These are phyloP conservation scores for Hypoxylon cercidicola DNA, from an alignment of 495 filamentous ascomycete species.

Conservation along the genomic window DNA sequence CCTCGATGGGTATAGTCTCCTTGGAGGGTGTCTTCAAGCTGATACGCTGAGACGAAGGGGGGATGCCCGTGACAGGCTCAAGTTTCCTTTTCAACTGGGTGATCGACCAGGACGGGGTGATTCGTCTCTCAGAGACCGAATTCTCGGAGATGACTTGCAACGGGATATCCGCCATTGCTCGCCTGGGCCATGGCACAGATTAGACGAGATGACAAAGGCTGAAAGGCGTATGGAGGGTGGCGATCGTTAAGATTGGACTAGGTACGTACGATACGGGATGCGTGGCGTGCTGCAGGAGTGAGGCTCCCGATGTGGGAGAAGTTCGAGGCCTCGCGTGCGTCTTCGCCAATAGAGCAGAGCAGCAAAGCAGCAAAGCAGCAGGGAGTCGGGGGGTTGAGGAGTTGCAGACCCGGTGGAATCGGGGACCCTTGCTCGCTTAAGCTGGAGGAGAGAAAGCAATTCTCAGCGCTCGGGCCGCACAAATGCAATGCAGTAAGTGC, in stretches of 20 bases:
- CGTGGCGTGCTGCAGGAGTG: conserved; percentile 15
- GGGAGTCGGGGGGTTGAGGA: no score
- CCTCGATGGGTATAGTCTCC: conserved; percentile 66
- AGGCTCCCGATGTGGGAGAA: conserved; percentile 30
- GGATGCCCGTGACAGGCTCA: conserved; percentile 92
- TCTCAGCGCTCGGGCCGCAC: conserved; percentile 33
- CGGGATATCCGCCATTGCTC: conserved; percentile 80
- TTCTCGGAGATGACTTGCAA: conserved; percentile 84
- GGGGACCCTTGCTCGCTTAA: conserved; percentile 6
- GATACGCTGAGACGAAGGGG: conserved; percentile 80
- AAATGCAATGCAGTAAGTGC: conserved; percentile 15
- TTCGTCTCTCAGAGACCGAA: conserved; percentile 81
- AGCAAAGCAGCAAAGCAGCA: no score
- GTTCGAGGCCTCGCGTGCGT: conserved; percentile 15
- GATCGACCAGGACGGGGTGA: conserved; percentile 94
- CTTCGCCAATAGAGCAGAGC: no score
- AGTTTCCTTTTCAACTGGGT: conserved; percentile 86
- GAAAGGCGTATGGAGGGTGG: conserved; percentile 32
- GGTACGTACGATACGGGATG: conserved; percentile 11
- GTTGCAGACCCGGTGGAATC: no score
- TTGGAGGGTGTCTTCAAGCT: conserved; percentile 68
- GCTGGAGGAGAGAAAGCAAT: conserved; percentile 1
- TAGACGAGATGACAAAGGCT: conserved; percentile 29
- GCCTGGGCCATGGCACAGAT: conserved; percentile 47
- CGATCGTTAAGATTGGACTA: conserved; percentile 19